Conservation (phyloP, 495 filamentous ascomycete species). For the Letharia columbiana region DNA sequence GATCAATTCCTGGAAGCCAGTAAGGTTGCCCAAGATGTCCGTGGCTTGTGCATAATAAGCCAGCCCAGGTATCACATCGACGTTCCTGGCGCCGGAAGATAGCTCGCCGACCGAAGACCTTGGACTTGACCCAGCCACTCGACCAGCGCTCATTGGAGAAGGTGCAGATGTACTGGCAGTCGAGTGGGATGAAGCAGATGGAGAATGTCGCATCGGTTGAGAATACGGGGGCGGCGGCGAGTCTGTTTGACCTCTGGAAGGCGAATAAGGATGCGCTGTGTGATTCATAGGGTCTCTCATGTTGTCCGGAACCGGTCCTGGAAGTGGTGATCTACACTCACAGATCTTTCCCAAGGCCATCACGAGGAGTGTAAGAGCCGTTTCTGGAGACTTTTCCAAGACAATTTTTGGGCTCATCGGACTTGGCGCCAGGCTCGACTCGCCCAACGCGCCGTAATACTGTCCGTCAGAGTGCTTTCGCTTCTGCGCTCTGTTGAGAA, state of each 20-base stretch:
- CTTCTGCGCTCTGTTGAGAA: constrained; percentile 35
- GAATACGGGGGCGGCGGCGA: constrained; percentile 20
- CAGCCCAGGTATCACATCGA: constrained; percentile 83
- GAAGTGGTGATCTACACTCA: constrained; percentile 48
- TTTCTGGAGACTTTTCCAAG: constrained; percentile 52
- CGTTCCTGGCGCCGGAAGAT: constrained; percentile 44
- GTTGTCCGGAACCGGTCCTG: constrained; percentile 44
- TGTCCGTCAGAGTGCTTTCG: constrained; percentile 44
- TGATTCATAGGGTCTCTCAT: constrained; percentile 8
- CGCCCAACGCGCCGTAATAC: constrained; percentile 14
- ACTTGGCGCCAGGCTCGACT: constrained; percentile 23
- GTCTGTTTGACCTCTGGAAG: constrained; percentile 9
- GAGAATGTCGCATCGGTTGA: constrained; percentile 20
- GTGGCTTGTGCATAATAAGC: constrained; percentile 81
- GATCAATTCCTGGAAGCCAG: constrained; percentile 65
- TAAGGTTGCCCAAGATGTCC: constrained; percentile 74
- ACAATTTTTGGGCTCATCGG: constrained; percentile 29
- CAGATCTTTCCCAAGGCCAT: constrained; percentile 83
- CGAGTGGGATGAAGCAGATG: constrained; percentile 24
- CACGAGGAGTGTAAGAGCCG: constrained; percentile 71
- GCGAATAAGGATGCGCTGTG: constrained; percentile 12
- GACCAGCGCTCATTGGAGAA: constrained; percentile 21
- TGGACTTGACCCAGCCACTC: constrained; percentile 17
- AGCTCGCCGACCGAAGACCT: constrained; percentile 21
- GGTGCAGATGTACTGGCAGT: constrained; percentile 25